These are phyloP conservation scores for Amaranthus palmeri DNA, from an alignment of 148 eudicot species.

Conservation along the genomic window DNA sequence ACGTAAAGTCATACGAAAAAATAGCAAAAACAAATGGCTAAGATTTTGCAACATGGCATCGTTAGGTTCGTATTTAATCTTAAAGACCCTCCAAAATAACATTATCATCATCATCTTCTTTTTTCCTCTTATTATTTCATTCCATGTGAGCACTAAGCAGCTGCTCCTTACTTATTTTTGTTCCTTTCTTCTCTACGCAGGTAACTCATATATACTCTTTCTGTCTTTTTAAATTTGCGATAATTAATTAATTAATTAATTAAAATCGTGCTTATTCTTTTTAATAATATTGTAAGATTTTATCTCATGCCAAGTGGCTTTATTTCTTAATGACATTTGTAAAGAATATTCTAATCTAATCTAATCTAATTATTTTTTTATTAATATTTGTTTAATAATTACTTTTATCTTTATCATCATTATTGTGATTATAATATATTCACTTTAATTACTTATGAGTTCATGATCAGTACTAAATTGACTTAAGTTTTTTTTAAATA, in stretches of 20 bases:
- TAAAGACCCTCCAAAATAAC: slow-evolving; percentile 14
- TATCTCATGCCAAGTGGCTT: too few species aligned
- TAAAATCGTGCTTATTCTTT: too few species aligned
- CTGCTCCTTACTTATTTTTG: not conserved
- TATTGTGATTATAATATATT: not conserved
- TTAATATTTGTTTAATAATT: slow-evolving; percentile 4
- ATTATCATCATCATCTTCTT: slow-evolving; percentile 20
- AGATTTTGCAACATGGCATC: slow-evolving; percentile 19
- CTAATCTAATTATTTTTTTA: too few species aligned
- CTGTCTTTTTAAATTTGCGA: not conserved
- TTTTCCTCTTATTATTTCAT: not conserved
- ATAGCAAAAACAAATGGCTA: slow-evolving; percentile 18
- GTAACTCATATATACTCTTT: not conserved
- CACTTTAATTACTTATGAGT: too few species aligned
- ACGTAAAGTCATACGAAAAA: slow-evolving; percentile 22
- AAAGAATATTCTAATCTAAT: too few species aligned
- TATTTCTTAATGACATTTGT: too few species aligned
- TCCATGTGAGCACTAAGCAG: too few species aligned
- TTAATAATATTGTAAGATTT: too few species aligned
- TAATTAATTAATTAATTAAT: not conserved
- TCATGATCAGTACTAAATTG: too few species aligned
- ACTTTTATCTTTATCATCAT: not conserved
- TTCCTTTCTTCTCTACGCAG: not conserved
- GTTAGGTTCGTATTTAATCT: slow-evolving; percentile 30
- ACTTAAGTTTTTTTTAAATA: too few species aligned